Percentiles rank a stretch among this genome's conserved stretches.
These are phyloP conservation scores for Curvularia spicifera DNA, from an alignment of 2,329 filamentous ascomycete species.

Conservation along the genomic window DNA sequence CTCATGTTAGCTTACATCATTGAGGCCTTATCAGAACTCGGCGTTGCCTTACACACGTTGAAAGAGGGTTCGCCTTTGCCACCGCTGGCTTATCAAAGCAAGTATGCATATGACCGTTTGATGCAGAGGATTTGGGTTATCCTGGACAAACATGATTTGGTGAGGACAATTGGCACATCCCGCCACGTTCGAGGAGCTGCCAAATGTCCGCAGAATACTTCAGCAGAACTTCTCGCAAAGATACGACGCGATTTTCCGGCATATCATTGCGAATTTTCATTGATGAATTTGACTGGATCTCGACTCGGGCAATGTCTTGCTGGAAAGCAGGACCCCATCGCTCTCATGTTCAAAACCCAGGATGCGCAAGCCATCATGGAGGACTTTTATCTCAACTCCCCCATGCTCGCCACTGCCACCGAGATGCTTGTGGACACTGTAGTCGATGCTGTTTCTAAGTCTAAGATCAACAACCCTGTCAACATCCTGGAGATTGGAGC, in stretches of 20 bases:
- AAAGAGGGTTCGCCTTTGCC: slow-evolving; percentile 3
- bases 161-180: slow-evolving; percentile 3
- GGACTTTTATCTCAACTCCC: slow-evolving; percentile 20
- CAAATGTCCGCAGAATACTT: background rate
- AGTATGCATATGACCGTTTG: slow-evolving; percentile 1
- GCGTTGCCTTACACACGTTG: slow-evolving; percentile 6
- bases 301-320: slow-evolving; percentile 17
- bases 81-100: slow-evolving; percentile 7
- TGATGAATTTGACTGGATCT: slow-evolving; percentile 14
- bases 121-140: slow-evolving; percentile 12
- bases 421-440: slow-evolving; percentile 16
- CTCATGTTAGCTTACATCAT: slow-evolving; percentile 20
- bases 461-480: background rate
- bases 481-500: slow-evolving; percentile 4
- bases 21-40: slow-evolving; percentile 16
- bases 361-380: slow-evolving; percentile 16
- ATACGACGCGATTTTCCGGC: slow-evolving; percentile 11
- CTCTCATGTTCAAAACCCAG: slow-evolving; percentile 21
- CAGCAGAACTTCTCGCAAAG: background rate
- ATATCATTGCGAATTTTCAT: slow-evolving; percentile 9
- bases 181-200: background rate
- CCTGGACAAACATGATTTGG: slow-evolving; percentile 11
- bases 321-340: slow-evolving; percentile 16
- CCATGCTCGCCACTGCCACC: slow-evolving; percentile 23
- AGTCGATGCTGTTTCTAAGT: background rate